Percentiles rank a stretch among this genome's conserved stretches.
Conservation (phyloP, 2,329 filamentous ascomycete genomes). For the Neonectria coccinea region DNA sequence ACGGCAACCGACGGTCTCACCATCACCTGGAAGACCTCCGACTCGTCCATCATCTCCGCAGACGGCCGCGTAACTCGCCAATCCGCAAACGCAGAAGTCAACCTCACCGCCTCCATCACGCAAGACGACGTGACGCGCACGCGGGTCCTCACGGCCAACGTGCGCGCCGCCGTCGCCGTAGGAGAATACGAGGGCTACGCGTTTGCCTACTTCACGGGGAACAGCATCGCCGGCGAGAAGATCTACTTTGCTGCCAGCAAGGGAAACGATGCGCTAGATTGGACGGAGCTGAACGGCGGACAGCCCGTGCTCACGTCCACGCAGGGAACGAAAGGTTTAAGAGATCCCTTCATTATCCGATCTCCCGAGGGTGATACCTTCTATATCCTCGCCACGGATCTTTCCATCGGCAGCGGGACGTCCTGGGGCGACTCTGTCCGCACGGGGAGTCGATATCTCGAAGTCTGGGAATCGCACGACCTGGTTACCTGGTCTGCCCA, state of each 20-base stretch:
- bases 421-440: conserved; percentile 62
- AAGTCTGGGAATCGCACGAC: conserved; percentile 65
- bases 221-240: conserved; percentile 59
- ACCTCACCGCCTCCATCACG: conserved; percentile 51
- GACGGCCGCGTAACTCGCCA: conserved; percentile 53
- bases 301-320: conserved; percentile 60
- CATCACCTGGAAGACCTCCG: conserved; percentile 53
- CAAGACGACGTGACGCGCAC: conserved; percentile 39
- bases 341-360: conserved; percentile 66
- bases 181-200: conserved; percentile 59
- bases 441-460: conserved; percentile 61
- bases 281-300: conserved; percentile 62
- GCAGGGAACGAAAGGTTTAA: conserved; percentile 60
- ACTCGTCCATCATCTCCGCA: conserved; percentile 48
- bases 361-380: conserved; percentile 63
- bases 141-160: conserved; percentile 50
- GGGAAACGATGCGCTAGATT: conserved; percentile 64
- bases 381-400: conserved; percentile 63
- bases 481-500: conserved; percentile 64
- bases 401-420: conserved; percentile 66
- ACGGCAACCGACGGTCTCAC: conserved; percentile 44
- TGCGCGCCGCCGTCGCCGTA: conserved; percentile 48
- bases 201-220: conserved; percentile 64
- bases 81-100: conserved; percentile 42
- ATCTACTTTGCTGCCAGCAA: conserved; percentile 64